phyloP scores from a whole-genome alignment of 768 basidiomycete species.

The Leccinum boreale region DNA sequence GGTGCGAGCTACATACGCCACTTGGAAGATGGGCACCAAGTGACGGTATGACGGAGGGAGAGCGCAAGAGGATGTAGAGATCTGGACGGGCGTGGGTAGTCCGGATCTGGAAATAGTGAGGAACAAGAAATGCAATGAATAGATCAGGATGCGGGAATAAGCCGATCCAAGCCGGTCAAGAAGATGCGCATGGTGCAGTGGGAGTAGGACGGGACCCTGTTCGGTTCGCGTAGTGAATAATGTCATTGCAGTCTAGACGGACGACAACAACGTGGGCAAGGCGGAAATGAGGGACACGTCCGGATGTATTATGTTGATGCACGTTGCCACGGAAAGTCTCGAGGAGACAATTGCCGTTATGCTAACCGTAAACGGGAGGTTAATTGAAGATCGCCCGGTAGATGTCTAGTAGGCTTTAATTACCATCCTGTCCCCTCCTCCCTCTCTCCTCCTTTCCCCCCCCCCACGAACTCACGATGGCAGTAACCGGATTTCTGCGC shows the following conservation, averaged over 20 bases:
- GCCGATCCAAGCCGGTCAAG: conserved; percentile 5
- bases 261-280: conserved; percentile 13
- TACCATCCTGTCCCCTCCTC: not conserved
- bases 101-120: conserved; percentile 12
- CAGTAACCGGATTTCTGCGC: conserved; percentile 57
- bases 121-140: conserved; percentile 7
- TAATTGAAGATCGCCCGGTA: conserved; percentile 20
- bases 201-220: conserved; percentile 11
- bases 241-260: not conserved
- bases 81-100: conserved; percentile 10
- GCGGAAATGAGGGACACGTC: conserved; percentile 17
- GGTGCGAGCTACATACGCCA: not conserved
- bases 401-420: conserved; percentile 1
- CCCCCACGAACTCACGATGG: conserved; percentile 1
- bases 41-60: not conserved
- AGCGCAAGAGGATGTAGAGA: not conserved
- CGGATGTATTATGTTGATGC: not conserved
- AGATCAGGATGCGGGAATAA: conserved; percentile 11
- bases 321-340: conserved; percentile 9
- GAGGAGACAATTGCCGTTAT: conserved; percentile 5
- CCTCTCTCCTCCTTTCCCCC: not conserved
- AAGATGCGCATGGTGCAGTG: conserved; percentile 8
- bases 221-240: conserved; percentile 8
- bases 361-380: conserved; percentile 11
- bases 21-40: not conserved